Evolutionary conservation across 2,329 filamentous ascomycete genomes (phyloP).

Genomic region (Epichloe coenophiala): DNA sequence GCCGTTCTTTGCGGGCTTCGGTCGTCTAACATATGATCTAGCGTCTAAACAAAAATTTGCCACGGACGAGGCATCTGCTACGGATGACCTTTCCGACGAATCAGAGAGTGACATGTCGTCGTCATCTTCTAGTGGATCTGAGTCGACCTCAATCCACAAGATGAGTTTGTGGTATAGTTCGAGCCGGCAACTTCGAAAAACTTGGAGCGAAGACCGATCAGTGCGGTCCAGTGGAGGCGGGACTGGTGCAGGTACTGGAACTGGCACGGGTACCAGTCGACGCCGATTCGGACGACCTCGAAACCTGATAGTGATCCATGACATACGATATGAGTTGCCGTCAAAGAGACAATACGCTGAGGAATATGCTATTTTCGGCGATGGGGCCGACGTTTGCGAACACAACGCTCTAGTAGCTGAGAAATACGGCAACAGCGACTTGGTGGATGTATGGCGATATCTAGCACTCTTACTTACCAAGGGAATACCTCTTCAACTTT

Average conservation of each 20-base stretch:
- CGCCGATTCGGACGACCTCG: constrained; percentile 37
- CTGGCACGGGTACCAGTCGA: constrained; percentile 38
- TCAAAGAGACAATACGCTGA: constrained; percentile 64
- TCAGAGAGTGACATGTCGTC: constrained; percentile 34
- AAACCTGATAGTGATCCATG: constrained; percentile 61
- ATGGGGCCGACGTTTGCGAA: constrained; percentile 65
- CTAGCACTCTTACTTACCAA: constrained; percentile 64
- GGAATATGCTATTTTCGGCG: constrained; percentile 73
- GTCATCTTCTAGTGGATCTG: constrained; percentile 45
- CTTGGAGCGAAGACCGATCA: constrained; percentile 43
- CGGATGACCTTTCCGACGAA: constrained; percentile 37
- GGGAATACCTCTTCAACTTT: constrained; percentile 56
- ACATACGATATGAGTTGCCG: constrained; percentile 58
- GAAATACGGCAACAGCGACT: constrained; percentile 53
- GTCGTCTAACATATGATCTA: constrained; percentile 37
- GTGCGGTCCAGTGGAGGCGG: constrained; percentile 47
- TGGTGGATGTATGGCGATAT: constrained; percentile 76
- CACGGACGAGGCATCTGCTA: constrained; percentile 36
- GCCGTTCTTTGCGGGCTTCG: constrained; percentile 44
- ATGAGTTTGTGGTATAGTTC: constrained; percentile 43
- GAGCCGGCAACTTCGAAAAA: constrained; percentile 36
- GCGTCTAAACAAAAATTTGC: constrained; percentile 32
- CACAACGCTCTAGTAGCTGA: constrained; percentile 72
- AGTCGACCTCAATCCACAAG: constrained; percentile 48
- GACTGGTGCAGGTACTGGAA: constrained; percentile 35